Conservation (phyloP, 805 yeast genomes). For the Candida endomychidarum region DNA sequence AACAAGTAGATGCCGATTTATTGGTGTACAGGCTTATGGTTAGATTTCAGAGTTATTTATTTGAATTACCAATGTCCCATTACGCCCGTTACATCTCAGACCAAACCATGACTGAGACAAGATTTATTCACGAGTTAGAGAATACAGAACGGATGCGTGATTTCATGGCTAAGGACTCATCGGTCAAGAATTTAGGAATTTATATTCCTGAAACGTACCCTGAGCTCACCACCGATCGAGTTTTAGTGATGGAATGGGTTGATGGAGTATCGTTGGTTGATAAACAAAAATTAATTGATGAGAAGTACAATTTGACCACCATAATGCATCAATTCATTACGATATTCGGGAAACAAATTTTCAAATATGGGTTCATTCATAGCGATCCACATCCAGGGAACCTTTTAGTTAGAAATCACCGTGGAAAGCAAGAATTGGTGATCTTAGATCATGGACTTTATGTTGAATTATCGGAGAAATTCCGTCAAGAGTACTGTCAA, state of each 20-base stretch:
- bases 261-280: conserved; percentile 64
- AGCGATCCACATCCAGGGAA: conserved; percentile 86
- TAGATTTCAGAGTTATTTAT: conserved; percentile 53
- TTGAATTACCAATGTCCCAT: conserved; percentile 62
- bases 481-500: conserved; percentile 55
- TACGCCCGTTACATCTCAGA: conserved; percentile 57
- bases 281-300: conserved; percentile 39
- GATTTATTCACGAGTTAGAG: conserved; percentile 55
- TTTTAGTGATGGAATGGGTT: conserved; percentile 72
- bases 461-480: conserved; percentile 49
- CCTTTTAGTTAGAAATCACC: conserved; percentile 44
- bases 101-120: conserved; percentile 59
- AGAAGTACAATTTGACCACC: conserved; percentile 36
- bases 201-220: conserved; percentile 57
- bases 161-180: conserved; percentile 43
- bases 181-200: conserved; percentile 36
- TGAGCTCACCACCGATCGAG: conserved; percentile 46
- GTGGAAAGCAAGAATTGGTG: conserved; percentile 55
- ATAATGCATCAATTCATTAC: conserved; percentile 53
- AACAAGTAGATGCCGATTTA: conserved; percentile 63
- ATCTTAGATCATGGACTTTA: conserved; percentile 76
- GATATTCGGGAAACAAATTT: conserved; percentile 58
- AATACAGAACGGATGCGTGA: conserved; percentile 47
- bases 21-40: conserved; percentile 54
- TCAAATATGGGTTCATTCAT: conserved; percentile 66